Conservation (phyloP, 2,329 filamentous ascomycete genomes). For the Colletotrichum theobromicola region DNA sequence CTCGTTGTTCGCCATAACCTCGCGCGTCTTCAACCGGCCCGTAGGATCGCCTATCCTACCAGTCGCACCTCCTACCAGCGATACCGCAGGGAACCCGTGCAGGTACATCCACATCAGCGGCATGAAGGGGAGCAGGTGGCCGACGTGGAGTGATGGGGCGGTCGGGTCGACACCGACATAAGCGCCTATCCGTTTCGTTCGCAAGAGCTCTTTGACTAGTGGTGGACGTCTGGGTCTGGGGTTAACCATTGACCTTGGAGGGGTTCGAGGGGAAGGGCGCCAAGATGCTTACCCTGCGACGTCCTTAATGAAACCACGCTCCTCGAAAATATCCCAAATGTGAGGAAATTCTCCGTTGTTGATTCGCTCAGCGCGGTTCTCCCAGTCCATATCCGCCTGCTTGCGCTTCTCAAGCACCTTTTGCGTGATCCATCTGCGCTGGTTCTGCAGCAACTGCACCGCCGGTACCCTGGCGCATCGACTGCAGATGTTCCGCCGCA, state of each 20-base stretch:
- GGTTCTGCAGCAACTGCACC: constrained; percentile 24
- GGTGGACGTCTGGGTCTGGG: constrained; percentile 43
- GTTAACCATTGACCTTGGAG: not conserved
- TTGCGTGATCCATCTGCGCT: constrained; percentile 41
- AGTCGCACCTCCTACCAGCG: constrained; percentile 76
- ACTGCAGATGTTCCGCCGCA: constrained; percentile 12
- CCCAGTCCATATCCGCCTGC: constrained; percentile 52
- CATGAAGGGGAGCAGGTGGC: constrained; percentile 83
- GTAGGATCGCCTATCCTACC: constrained; percentile 82
- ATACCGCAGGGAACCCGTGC: constrained; percentile 72
- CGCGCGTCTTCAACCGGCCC: constrained; percentile 67
- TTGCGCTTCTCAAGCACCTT: constrained; percentile 49
- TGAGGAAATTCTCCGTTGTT: constrained; percentile 52
- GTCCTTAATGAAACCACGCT: constrained; percentile 76
- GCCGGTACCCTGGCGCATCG: constrained; percentile 9
- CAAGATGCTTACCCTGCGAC: constrained; percentile 66
- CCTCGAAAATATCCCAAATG: constrained; percentile 70
- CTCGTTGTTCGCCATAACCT: constrained; percentile 54
- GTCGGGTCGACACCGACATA: constrained; percentile 88
- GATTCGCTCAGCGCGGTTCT: constrained; percentile 50
- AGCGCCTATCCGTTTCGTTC: constrained; percentile 68
- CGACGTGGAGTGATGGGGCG: constrained; percentile 78
- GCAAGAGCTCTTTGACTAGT: constrained; percentile 68
- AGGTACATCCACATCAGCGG: constrained; percentile 84
- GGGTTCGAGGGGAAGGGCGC: not conserved